phyloP scores from a whole-genome alignment of 345 rosid genomes.

The Moricandia moricandioides region DNA sequence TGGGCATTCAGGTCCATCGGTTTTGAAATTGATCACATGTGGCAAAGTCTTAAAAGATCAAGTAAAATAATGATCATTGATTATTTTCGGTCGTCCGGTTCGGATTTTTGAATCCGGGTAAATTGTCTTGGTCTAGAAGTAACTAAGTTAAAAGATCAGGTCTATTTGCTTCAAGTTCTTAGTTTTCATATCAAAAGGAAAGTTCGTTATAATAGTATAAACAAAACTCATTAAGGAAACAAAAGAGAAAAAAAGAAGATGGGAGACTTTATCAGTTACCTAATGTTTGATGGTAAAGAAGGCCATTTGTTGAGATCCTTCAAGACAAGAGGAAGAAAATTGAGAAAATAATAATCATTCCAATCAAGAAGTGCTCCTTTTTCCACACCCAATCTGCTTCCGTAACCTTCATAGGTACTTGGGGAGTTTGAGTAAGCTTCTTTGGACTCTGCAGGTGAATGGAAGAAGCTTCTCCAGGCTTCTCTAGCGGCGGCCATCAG shows the following conservation, averaged over 20 bases:
- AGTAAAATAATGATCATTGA: background rate
- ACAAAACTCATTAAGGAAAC: background rate
- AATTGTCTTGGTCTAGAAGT: background rate
- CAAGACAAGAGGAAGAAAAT: constrained; percentile 52
- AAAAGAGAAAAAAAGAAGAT: background rate
- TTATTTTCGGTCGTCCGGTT: background rate
- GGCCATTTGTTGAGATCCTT: constrained; percentile 87
- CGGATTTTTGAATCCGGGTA: background rate
- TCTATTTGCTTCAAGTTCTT: background rate
- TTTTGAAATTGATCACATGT: background rate
- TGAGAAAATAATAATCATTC: constrained; percentile 85
- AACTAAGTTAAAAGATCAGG: background rate
- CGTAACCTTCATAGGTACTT: constrained; percentile 85
- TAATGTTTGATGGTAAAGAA: constrained; percentile 48
- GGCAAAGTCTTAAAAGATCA: background rate
- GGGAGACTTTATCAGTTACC: constrained; percentile 37
- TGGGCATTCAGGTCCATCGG: background rate
- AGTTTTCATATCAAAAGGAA: background rate
- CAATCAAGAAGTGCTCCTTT: constrained; percentile 93
- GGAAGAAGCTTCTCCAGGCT: constrained; percentile 68
- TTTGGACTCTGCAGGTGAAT: constrained; percentile 61
- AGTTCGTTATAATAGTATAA: background rate
- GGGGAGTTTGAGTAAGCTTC: constrained; percentile 68
- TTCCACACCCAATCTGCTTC: constrained; percentile 78
- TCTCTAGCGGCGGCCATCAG: constrained; percentile 61